Evolutionary conservation across 768 basidiomycete species (phyloP).

Genomic region (Sutorius australiensis): DNA sequence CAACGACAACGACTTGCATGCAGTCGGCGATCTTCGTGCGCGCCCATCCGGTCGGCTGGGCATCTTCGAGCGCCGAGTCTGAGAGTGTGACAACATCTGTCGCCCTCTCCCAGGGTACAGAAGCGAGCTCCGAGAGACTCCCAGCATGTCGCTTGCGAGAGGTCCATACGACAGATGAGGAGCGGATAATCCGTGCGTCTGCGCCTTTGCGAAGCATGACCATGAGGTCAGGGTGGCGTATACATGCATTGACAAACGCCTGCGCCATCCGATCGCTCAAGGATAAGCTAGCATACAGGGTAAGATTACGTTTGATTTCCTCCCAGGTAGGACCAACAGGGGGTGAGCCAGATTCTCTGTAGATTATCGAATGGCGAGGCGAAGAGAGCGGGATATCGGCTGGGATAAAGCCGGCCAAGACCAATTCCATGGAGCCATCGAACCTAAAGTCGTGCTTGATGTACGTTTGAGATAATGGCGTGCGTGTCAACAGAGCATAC

Average conservation of each 20-base stretch:
- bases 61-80: constrained; percentile 24
- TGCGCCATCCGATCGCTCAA: constrained; percentile 27
- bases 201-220: constrained; percentile 31
- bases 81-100: constrained; percentile 13
- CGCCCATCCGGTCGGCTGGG: constrained; percentile 19
- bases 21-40: constrained; percentile 22
- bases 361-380: constrained; percentile 23
- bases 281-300: constrained; percentile 26
- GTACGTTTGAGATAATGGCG: constrained; percentile 13
- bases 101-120: constrained; percentile 24
- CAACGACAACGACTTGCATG: constrained; percentile 30
- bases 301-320: constrained; percentile 27
- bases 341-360: constrained; percentile 8
- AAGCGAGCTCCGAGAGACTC: constrained; percentile 25
- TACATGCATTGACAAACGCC: constrained; percentile 30
- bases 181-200: constrained; percentile 25
- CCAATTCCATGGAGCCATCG: constrained; percentile 25
- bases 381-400: constrained; percentile 21
- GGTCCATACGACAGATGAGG: constrained; percentile 24
- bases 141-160: constrained; percentile 26
- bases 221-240: constrained; percentile 31
- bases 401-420: constrained; percentile 31
- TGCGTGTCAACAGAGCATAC: constrained; percentile 21
- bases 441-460: constrained; percentile 23
- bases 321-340: constrained; percentile 18